A percentile compares a stretch with the other conserved stretches of the same genome.
phyloP scores from a whole-genome alignment of 306 rosid genomes.

The Vicia villosa region DNA sequence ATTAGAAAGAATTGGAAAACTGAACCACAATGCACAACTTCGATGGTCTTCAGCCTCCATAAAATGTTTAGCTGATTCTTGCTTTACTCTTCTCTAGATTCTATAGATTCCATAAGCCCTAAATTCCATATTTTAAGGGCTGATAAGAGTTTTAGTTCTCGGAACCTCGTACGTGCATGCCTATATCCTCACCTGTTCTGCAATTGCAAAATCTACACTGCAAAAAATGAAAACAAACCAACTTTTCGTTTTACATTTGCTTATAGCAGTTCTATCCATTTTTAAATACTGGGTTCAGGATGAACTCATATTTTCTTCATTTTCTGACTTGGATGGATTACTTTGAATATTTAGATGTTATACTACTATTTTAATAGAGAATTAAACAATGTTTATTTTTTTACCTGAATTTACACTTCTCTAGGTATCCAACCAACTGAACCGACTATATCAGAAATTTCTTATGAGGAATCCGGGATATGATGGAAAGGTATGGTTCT shows the following conservation, averaged over 20 bases:
- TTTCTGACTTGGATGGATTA: constrained; percentile 21
- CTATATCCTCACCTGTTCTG: constrained; percentile 11
- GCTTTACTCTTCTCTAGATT: constrained; percentile 23
- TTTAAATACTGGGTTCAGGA: constrained; percentile 12
- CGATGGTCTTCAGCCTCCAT: not conserved
- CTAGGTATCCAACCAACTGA: constrained; percentile 92
- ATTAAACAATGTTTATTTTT: constrained; percentile 11
- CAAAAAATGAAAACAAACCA: constrained; percentile 2
- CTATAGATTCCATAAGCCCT: constrained; percentile 1
- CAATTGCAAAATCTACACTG: constrained; percentile 19
- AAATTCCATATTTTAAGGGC: constrained; percentile 23
- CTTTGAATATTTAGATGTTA: constrained; percentile 11
- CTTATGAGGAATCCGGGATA: constrained; percentile 90
- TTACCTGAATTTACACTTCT: constrained; percentile 35
- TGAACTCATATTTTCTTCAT: constrained; percentile 6
- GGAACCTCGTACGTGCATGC: constrained; percentile 6
- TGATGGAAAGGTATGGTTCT: constrained; percentile 76
- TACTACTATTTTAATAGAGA: constrained; percentile 10
- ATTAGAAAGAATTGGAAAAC: not conserved
- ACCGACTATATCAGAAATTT: constrained; percentile 81
- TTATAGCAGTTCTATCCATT: constrained; percentile 8
- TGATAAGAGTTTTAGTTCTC: not conserved
- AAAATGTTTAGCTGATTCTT: constrained; percentile 19
- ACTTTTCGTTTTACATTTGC: constrained; percentile 27
- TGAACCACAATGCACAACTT: not conserved